A percentile compares a stretch with the other conserved stretches of the same genome.
These are phyloP conservation scores for Venturia asperata DNA, from an alignment of 2,329 filamentous ascomycete species.

Conservation along the genomic window DNA sequence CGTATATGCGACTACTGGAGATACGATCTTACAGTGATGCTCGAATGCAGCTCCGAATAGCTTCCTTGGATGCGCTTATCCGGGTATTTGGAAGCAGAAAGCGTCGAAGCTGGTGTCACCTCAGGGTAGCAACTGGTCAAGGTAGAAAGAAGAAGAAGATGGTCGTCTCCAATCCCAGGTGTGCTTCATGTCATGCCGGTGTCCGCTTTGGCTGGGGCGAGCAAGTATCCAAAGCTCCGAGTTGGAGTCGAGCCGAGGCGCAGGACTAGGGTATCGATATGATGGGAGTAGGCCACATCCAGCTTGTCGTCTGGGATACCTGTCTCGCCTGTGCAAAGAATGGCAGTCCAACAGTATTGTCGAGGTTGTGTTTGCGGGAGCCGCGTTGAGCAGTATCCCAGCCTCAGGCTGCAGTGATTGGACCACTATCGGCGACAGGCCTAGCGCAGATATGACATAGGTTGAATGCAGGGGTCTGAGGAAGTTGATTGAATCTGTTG, in stretches of 20 bases:
- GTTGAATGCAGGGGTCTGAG: neutral
- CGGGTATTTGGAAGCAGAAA: neutral
- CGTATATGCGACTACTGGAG: neutral
- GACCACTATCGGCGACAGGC: neutral
- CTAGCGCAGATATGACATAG: neutral
- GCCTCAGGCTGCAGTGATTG: neutral
- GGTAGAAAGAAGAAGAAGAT: neutral
- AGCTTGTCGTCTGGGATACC: neutral
- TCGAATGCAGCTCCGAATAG: neutral
- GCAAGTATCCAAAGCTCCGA: neutral
- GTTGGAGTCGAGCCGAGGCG: neutral
- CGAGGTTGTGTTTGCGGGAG: neutral
- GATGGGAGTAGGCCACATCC: neutral
- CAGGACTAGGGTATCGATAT: neutral
- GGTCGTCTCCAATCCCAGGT: neutral
- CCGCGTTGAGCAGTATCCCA: neutral
- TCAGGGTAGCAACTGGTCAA: neutral
- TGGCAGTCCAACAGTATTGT: neutral
- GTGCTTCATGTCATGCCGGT: neutral
- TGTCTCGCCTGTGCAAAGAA: neutral
- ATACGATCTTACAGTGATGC: neutral
- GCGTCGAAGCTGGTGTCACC: neutral
- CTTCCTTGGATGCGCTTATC: neutral
- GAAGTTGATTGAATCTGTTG: neutral
- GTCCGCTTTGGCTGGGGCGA: neutral